A percentile compares a stretch with the other conserved stretches of the same genome.
These are phyloP conservation scores for Fraxinus latifolia DNA, from an alignment of 305 asterid species.

Conservation along the genomic window DNA sequence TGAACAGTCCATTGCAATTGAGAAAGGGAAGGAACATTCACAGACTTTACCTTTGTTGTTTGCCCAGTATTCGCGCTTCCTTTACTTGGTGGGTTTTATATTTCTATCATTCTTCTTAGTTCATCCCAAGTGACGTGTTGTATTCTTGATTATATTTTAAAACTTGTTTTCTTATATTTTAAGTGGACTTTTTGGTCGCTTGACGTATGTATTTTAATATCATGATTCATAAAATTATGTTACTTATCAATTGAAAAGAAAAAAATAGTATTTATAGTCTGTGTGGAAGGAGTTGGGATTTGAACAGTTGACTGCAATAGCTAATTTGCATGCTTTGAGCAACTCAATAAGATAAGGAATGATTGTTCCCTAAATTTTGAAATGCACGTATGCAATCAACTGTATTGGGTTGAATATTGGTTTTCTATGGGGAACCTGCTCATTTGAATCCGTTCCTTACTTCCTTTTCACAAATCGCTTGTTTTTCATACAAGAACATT, in stretches of 20 bases:
- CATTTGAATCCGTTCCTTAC: background rate
- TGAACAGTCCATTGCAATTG: slow-evolving; percentile 91
- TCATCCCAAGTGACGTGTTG: background rate
- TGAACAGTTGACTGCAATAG: background rate
- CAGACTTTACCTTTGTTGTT: slow-evolving; percentile 74
- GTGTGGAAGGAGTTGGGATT: background rate
- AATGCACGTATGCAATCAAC: background rate
- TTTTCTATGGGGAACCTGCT: background rate
- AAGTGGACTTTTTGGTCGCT: background rate
- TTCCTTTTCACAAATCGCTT: background rate
- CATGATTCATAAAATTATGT: background rate
- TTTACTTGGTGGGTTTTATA: slow-evolving; percentile 56
- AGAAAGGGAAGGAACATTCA: slow-evolving; percentile 95
- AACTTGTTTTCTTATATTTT: background rate
- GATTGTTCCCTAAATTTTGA: background rate
- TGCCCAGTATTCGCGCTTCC: slow-evolving; percentile 86
- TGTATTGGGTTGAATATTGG: background rate
- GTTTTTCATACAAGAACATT: slow-evolving; percentile 1
- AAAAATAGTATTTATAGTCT: background rate
- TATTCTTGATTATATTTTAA: background rate
- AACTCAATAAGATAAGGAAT: slow-evolving; percentile 7
- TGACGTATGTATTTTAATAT: background rate
- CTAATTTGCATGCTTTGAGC: background rate
- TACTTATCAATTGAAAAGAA: background rate
- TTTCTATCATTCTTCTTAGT: background rate